A percentile compares a stretch with the other conserved stretches of the same genome.
These are phyloP conservation scores for Dothiorella sarmentorum DNA, from an alignment of 2,329 filamentous ascomycete genomes.

Conservation along the genomic window DNA sequence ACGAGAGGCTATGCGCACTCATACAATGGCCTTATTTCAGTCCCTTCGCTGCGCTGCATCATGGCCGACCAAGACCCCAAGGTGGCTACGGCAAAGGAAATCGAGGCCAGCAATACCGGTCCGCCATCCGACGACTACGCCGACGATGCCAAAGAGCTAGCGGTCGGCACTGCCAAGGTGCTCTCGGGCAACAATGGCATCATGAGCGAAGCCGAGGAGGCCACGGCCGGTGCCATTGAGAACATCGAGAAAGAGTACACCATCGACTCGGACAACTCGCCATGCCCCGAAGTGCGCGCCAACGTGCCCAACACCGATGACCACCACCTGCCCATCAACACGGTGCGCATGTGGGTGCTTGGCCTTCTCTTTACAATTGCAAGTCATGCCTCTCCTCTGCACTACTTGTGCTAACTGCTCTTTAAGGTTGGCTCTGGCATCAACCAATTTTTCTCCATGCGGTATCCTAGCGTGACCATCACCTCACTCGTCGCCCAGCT, in stretches of 20 bases:
- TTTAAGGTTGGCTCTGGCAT: slow-evolving; percentile 22
- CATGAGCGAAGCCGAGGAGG: slow-evolving; percentile 10
- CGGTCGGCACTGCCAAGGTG: slow-evolving; percentile 5
- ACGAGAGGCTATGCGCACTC: too few species aligned
- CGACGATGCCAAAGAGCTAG: slow-evolving; percentile 1
- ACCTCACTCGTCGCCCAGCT: slow-evolving; percentile 49
- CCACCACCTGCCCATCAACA: slow-evolving; percentile 34
- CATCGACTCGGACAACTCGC: slow-evolving; percentile 17
- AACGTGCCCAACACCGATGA: slow-evolving; percentile 18
- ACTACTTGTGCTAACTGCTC: not conserved
- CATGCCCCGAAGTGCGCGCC: slow-evolving; percentile 15
- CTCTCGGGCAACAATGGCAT: not conserved
- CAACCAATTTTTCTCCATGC: slow-evolving; percentile 31
- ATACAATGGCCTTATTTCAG: too few species aligned
- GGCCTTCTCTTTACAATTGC: slow-evolving; percentile 46
- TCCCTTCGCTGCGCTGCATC: too few species aligned
- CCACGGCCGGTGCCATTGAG: slow-evolving; percentile 16
- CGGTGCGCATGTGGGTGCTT: slow-evolving; percentile 46
- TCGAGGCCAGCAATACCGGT: not conserved
- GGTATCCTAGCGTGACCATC: slow-evolving; percentile 52
- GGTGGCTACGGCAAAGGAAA: not conserved
- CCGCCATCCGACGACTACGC: slow-evolving; percentile 7
- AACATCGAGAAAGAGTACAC: slow-evolving; percentile 17
- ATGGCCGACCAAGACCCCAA: not conserved
- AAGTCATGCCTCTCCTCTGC: slow-evolving; percentile 19